These are phyloP conservation scores for Bombardia bombarda DNA, from an alignment of 495 filamentous ascomycete species.

Conservation along the genomic window DNA sequence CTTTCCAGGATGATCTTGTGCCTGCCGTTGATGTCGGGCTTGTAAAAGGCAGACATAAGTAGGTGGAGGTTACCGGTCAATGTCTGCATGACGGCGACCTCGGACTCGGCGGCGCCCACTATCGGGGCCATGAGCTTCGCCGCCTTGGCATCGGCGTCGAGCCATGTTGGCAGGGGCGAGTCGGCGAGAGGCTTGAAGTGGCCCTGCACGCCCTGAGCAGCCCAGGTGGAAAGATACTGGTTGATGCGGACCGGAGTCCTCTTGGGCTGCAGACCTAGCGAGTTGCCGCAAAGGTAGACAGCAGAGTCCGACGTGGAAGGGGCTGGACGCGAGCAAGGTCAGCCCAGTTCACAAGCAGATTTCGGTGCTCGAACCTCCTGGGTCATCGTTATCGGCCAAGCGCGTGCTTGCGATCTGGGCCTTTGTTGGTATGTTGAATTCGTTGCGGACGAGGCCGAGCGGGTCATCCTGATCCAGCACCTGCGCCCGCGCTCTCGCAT, in stretches of 20 bases:
- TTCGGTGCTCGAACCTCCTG: conserved; percentile 18
- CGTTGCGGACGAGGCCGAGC: conserved; percentile 56
- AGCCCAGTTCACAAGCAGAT: background rate
- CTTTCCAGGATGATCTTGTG: conserved; percentile 90
- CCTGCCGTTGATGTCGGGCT: conserved; percentile 57
- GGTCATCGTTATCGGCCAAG: conserved; percentile 29
- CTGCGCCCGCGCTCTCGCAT: conserved; percentile 10
- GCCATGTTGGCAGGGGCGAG: conserved; percentile 68
- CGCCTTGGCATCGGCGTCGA: conserved; percentile 67
- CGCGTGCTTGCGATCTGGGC: conserved; percentile 63
- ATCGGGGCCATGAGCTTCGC: conserved; percentile 70
- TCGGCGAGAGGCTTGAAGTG: conserved; percentile 82
- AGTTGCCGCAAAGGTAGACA: conserved; percentile 96
- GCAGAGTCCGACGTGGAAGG: too few species aligned
- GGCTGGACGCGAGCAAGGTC: conserved; percentile 5
- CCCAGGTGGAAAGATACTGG: conserved; percentile 79
- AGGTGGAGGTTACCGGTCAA: conserved; percentile 88
- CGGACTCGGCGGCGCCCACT: conserved; percentile 69
- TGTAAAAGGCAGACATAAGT: conserved; percentile 87
- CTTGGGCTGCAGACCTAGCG: conserved; percentile 81
- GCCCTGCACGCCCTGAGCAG: conserved; percentile 83
- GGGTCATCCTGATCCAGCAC: conserved; percentile 60
- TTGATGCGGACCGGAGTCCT: conserved; percentile 61
- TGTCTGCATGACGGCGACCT: conserved; percentile 92
- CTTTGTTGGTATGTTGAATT: conserved; percentile 82